Conservation (phyloP, 2,329 filamentous ascomycete genomes). For the Fusarium pseudoanthophilum region DNA sequence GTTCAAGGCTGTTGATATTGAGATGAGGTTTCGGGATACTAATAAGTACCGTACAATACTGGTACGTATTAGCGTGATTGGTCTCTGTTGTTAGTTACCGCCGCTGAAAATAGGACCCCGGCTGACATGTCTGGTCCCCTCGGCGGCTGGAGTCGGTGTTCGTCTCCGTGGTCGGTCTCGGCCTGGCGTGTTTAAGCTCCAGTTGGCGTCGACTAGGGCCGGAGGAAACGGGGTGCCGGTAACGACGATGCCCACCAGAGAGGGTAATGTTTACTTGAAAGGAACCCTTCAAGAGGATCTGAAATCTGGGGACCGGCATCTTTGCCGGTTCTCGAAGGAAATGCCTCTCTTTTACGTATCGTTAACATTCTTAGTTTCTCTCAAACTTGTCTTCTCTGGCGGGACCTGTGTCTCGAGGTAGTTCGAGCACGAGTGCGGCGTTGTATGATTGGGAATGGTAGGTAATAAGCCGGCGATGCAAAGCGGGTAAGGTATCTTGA, state of each 20-base stretch:
- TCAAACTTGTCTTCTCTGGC: conserved; percentile 1
- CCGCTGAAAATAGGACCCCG: not conserved
- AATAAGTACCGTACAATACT: not conserved
- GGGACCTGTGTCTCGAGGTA: not conserved
- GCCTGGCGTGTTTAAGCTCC: conserved; percentile 37
- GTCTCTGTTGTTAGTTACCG: not conserved
- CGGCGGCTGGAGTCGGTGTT: conserved; percentile 30
- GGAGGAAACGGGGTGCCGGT: conserved; percentile 34
- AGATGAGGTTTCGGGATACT: not conserved
- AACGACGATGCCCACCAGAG: conserved; percentile 32
- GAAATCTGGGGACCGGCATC: conserved; percentile 33
- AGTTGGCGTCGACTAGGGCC: conserved; percentile 33
- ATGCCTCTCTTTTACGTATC: conserved; percentile 26
- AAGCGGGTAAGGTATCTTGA: conserved; percentile 22
- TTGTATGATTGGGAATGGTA: conserved; percentile 20
- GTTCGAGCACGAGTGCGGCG: not conserved
- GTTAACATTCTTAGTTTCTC: not conserved
- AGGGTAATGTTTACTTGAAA: conserved; percentile 28
- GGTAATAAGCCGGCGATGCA: conserved; percentile 32
- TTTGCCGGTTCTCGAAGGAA: conserved; percentile 31
- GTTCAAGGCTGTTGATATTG: not conserved
- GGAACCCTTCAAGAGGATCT: conserved; percentile 20
- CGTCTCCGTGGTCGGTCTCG: conserved; percentile 32
- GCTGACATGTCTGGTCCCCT: not conserved
- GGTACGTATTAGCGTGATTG: not conserved